A percentile compares a stretch with the other conserved stretches of the same genome.
phyloP scores from a whole-genome alignment of 1,284 basidiomycete genomes.

The Laetiporus sulphureus region DNA sequence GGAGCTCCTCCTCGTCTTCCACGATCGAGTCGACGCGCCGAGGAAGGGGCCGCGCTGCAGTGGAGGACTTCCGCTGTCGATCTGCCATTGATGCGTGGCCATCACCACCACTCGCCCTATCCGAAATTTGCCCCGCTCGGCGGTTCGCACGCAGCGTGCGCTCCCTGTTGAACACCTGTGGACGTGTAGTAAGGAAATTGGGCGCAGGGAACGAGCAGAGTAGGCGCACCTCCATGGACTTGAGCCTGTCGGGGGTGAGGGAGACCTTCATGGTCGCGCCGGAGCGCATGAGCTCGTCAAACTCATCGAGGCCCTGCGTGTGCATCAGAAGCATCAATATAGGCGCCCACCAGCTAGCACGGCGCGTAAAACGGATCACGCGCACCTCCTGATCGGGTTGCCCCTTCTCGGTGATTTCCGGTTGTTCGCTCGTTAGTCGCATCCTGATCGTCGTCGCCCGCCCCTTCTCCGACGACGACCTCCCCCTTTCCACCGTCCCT shows the following conservation, averaged over 20 bases:
- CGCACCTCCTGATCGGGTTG: conserved; percentile 21
- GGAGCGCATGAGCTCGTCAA: conserved; percentile 86
- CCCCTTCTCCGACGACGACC: conserved; percentile 54
- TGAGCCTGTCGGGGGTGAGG: conserved; percentile 86
- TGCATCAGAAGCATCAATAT: no score
- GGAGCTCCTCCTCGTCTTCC: conserved; percentile 35
- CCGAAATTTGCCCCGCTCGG: conserved; percentile 20
- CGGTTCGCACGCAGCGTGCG: conserved; percentile 34
- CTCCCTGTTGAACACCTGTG: conserved; percentile 61
- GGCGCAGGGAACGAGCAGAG: conserved; percentile 11
- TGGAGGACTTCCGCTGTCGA: conserved; percentile 8
- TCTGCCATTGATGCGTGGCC: conserved; percentile 12
- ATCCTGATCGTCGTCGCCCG: conserved; percentile 53
- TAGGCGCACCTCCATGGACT: conserved; percentile 76
- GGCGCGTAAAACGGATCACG: background rate
- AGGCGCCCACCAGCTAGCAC: conserved; percentile 8
- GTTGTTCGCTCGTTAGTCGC: no score
- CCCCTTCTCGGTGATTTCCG: no score
- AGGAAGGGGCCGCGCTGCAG: conserved; percentile 25
- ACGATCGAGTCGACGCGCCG: conserved; percentile 57
- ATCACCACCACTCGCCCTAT: conserved; percentile 18
- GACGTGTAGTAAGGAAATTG: background rate
- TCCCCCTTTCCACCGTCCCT: conserved; percentile 22
- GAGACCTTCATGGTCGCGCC: conserved; percentile 91
- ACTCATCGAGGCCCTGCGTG: conserved; percentile 74